Evolutionary conservation across 495 filamentous ascomycete species (phyloP), one percentile per base, ranked within the genome.

Genomic region (Penicillium parvum): DNA sequence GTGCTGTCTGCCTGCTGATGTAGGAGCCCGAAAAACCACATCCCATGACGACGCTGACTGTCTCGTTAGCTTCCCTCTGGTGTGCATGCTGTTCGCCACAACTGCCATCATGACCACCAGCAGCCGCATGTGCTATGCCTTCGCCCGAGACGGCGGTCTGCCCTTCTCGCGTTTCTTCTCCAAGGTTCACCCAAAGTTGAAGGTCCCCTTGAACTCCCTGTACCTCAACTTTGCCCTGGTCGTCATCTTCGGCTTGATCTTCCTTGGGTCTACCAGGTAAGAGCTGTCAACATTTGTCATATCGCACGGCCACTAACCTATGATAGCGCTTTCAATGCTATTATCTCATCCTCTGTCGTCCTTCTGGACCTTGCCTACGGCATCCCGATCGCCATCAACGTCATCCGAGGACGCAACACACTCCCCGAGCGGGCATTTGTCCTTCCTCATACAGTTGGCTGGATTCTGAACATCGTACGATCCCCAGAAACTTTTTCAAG

Each of bases 41-140:
- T 17, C n/a, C 27, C 28, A 23, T 32, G 10, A 0, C 2, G 12
- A 33, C 36, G 18, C 50, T 60, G 22, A 60, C 40, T 2, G 8
- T 10, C 4, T 9, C 14, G 14, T 3, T n/a, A 78, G 77, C 30
- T 79, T 89, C 56, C 85, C 86, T 0, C 69, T 89, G 14, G 59
- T 83, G 11, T 88, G 84, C 53, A 75, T 88, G 41, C 60, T 90
- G 0, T 88, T 90, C 52, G 83, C 83, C 5, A 74, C 77, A 2
- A 84, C 73, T 2, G 79, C 74, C 10, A 81, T 89, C 50, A 85
- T 87, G 82, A 86, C 84, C 3, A 88, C 86, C 7, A 81, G 77
- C 37, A 84, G 76, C 45, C 79, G 86, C 9, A 88, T 90, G 83
- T 78, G 79, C 20, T 89, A 83, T 45, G 84, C 85, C 2, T 90